Conservation (phyloP, 2,329 filamentous ascomycete species). For the Aspergillus sp. region DNA sequence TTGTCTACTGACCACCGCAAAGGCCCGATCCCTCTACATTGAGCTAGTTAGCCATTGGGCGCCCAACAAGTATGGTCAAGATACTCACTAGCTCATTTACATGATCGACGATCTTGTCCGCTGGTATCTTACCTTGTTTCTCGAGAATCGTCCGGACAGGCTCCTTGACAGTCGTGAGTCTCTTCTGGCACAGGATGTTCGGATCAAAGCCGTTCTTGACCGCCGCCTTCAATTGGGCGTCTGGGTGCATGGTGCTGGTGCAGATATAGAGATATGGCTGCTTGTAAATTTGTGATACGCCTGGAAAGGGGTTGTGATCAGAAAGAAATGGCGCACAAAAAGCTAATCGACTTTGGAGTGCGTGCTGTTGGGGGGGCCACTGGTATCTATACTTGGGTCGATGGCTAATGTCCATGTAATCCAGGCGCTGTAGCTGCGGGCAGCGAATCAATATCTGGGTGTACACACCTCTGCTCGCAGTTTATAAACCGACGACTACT, state of each 20-base stretch:
- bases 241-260: not conserved
- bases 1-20: not conserved
- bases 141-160: conserved; percentile 16
- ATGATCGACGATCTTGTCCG: not conserved
- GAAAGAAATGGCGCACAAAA: not conserved
- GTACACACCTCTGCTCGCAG: too few species aligned
- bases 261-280: not conserved
- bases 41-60: too few species aligned
- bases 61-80: too few species aligned
- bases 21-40: not conserved
- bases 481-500: too few species aligned
- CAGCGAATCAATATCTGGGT: too few species aligned
- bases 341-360: not conserved
- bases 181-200: conserved; percentile 49
- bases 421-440: too few species aligned
- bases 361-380: too few species aligned
- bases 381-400: too few species aligned
- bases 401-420: too few species aligned
- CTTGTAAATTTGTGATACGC: not conserved
- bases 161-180: conserved; percentile 48
- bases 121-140: conserved; percentile 3
- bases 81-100: too few species aligned
- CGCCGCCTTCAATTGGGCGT: not conserved
- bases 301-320: not conserved
- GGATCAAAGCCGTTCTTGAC: not conserved